A percentile compares a stretch with the other conserved stretches of the same genome.
Evolutionary conservation across 352 stramenopile species (phyloP).

Genomic region (Phytophthora agathidicida): DNA sequence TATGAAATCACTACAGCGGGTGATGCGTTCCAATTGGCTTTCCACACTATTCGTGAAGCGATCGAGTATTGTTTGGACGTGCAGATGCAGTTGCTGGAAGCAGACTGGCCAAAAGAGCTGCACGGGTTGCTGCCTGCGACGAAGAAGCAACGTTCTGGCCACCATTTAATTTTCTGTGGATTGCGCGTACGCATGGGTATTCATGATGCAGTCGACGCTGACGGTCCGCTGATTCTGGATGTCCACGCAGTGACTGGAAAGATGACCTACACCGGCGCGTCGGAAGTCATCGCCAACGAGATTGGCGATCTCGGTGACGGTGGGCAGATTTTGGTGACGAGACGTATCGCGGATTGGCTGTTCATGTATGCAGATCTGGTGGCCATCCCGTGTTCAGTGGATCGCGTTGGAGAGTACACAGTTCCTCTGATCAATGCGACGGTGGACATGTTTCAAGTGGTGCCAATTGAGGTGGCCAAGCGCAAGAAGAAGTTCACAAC

Average conservation of each 20-base stretch:
- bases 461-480: slow-evolving; percentile 30
- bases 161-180: slow-evolving; percentile 49
- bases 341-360: slow-evolving; percentile 53
- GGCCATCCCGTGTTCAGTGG: slow-evolving; percentile 35
- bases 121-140: slow-evolving; percentile 46
- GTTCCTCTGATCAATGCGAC: slow-evolving; percentile 43
- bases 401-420: slow-evolving; percentile 46
- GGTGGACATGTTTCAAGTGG: slow-evolving; percentile 53
- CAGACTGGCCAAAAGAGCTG: slow-evolving; percentile 56
- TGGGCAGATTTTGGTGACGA: slow-evolving; percentile 61
- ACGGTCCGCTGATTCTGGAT: slow-evolving; percentile 44
- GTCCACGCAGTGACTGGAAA: slow-evolving; percentile 60
- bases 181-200: slow-evolving; percentile 70
- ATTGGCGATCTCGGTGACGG: slow-evolving; percentile 59
- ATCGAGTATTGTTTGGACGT: slow-evolving; percentile 67
- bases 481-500: slow-evolving; percentile 50
- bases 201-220: slow-evolving; percentile 44
- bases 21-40: slow-evolving; percentile 63
- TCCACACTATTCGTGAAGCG: slow-evolving; percentile 59
- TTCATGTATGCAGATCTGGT: slow-evolving; percentile 47
- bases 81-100: slow-evolving; percentile 52
- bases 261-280: slow-evolving; percentile 62
- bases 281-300: slow-evolving; percentile 58
- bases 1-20: slow-evolving; percentile 70
- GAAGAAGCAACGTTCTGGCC: slow-evolving; percentile 35